Evolutionary conservation across 176 grass and related monocot genomes (phyloP), one percentile per base, ranked within the genome.

Genomic region (Themeda triandra): DNA sequence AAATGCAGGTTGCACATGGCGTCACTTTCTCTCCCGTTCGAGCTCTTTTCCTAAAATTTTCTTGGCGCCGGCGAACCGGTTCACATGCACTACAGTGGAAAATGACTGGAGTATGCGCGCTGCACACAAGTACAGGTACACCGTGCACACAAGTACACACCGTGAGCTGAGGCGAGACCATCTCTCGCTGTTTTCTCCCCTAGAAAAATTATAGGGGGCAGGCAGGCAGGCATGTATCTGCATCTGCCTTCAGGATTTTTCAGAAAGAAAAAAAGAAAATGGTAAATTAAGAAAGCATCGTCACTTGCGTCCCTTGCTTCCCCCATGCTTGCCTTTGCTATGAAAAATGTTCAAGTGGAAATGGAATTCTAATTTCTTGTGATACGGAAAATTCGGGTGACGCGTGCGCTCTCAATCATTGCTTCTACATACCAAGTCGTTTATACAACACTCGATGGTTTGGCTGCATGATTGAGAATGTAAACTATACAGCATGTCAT

Each of bases 1-100:
- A 30, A 6, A 8, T 42, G 41, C 24, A 48, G 41, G 30, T 54
- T 40, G 66, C 84, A 72, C 46, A 58, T 77, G 63, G 63, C 51
- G 82, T 32, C 58, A 30, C 69, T 45, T 60, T 59, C 32, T 2
- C 32, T 33, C 32, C 32, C 32, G 2, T 2, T 33, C 24, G 10
- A 30, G 74, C 63, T 82, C 69, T 10, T 76, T 42, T 31, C 64
- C 1, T 80, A 30, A 69, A 69, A 3, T 54, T 80, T 36, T 62
- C 44, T 86, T 78, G 23, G 37, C 58, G 74, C 69, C 1, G 19
- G 27, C 54, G 86, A 79, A 4, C 3, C 4, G 21, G 72, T 82
- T 88, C 90, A 91, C 86, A 83, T 91, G 90, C 82, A 66, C 73
- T 63, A 68, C 82, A 85, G 82, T 80, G 28, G 35, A 77, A 88